A percentile compares a stretch with the other conserved stretches of the same genome.
These are phyloP conservation scores for Penicillium sp. DNA, from an alignment of 2,329 filamentous ascomycete species.

Conservation along the genomic window DNA sequence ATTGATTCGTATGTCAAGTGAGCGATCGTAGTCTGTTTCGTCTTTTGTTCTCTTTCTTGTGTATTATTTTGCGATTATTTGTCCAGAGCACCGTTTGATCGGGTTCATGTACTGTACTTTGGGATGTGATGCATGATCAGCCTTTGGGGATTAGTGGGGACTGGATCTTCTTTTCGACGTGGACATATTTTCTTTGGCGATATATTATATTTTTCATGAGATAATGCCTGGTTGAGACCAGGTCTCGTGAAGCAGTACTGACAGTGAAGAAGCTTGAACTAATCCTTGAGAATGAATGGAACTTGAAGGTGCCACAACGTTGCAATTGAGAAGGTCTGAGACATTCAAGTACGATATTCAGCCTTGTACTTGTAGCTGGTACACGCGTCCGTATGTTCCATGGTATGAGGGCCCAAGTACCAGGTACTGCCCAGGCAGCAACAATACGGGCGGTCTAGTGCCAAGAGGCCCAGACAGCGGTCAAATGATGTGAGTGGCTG, in stretches of 20 bases:
- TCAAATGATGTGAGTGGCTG: background rate
- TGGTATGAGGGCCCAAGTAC: background rate
- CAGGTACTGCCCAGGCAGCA: slow-evolving; percentile 21
- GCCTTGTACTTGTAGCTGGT: background rate
- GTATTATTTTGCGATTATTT: slow-evolving; percentile 1
- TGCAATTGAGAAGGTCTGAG: background rate
- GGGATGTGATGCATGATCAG: background rate
- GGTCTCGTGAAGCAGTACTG: background rate
- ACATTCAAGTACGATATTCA: background rate
- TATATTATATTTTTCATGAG: background rate
- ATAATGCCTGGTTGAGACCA: background rate
- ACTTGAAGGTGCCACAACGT: background rate
- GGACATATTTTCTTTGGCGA: background rate
- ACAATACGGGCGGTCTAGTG: slow-evolving; percentile 20
- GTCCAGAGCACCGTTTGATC: background rate
- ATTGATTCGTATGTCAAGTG: slow-evolving; percentile 38
- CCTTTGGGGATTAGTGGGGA: background rate
- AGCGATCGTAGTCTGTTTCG: slow-evolving; percentile 25
- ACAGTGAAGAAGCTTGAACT: slow-evolving; percentile 1
- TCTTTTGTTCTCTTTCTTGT: slow-evolving; percentile 13
- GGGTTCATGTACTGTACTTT: slow-evolving; percentile 1
- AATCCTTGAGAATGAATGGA: background rate
- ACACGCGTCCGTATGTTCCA: background rate
- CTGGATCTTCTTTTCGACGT: background rate
- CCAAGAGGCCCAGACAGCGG: background rate